Evolutionary conservation across 495 filamentous ascomycete genomes (phyloP), one percentile per base, ranked within the genome.

Genomic region (Aspergillus heteromorphus): DNA sequence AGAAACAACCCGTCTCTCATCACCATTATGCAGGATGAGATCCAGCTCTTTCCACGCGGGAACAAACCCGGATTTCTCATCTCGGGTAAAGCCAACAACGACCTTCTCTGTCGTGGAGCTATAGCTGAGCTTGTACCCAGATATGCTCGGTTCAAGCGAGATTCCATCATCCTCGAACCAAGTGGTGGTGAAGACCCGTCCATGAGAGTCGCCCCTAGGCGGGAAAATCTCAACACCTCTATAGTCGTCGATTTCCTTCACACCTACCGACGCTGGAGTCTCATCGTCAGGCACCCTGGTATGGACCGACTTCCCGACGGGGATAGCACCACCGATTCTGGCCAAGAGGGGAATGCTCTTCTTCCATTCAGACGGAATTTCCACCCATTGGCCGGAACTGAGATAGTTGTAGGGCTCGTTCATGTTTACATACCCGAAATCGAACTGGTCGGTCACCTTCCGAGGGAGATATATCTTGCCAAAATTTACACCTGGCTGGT

Each of bases 131-230:
- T 69, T 75, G 55, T 74, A 79, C 9, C 42, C 49, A 2, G 78
- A 71, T 9, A 78, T 74, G 19, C 61, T 65, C 2, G 75, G 68
- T 11, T 69, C 49, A 30, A 71, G 57, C 14, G 81, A 80, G 40
- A 82, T 74, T 5, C 84, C 84, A 65, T 87, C 82, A 58, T 87
- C 84, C 62, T 87, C 84, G 31, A 74, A 74, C 84, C 84, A 87
- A 5, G 74, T 75, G 34, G 59, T 75, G 17, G 48, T 52, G 61
- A 78, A 81, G 17, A 70, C 64, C 51, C 56, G 45, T 13, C 67
- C 68, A 51, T 68, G 62, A 49, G 67, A 73, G 54, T 55, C 57
- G 16, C 38, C 69, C 63, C 49, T 64, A 0, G 80, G 79, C 2
- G 84, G 84, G 63, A 86, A 86, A 40, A 87, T 80, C 67, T 86